phyloP scores from a whole-genome alignment of 106 monocot genomes.

The Iris macrosiphon region DNA sequence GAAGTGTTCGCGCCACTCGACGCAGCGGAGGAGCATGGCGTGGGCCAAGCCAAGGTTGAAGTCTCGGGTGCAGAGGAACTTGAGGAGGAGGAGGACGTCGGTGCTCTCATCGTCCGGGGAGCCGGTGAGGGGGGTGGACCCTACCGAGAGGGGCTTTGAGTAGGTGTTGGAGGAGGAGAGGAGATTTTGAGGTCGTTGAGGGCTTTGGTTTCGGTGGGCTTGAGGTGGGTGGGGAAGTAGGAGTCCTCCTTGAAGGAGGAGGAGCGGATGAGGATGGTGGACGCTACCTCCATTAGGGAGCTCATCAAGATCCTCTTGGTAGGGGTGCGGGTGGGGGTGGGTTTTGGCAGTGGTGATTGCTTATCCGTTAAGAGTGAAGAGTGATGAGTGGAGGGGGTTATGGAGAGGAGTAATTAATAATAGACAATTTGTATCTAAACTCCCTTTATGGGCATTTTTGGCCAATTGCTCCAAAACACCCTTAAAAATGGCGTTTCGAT shows the following conservation, averaged over 20 bases:
- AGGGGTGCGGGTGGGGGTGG: slow-evolving; percentile 11
- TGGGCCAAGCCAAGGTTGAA: slow-evolving; percentile 28
- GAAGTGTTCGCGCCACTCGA: slow-evolving; percentile 36
- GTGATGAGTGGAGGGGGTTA: no score
- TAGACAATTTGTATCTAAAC: no score
- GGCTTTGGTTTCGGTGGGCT: slow-evolving; percentile 21
- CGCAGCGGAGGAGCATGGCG: slow-evolving; percentile 32
- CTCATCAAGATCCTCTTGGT: no score
- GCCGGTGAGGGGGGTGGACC: slow-evolving; percentile 12
- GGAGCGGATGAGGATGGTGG: no score
- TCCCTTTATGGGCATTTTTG: no score
- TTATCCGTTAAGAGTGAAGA: no score
- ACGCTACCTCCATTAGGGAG: no score
- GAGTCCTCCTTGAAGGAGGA: slow-evolving; percentile 67
- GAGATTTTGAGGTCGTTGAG: slow-evolving; percentile 28
- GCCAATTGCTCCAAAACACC: no score
- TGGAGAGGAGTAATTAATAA: no score
- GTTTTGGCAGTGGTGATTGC: no score
- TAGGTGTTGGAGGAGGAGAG: slow-evolving; percentile 6
- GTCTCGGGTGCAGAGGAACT: slow-evolving; percentile 47
- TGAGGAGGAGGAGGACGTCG: slow-evolving; percentile 48
- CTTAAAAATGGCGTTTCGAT: no score
- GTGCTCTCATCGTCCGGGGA: slow-evolving; percentile 22
- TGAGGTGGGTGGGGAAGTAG: slow-evolving; percentile 34
- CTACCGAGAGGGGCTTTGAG: slow-evolving; percentile 22